Base-by-base conservation (phyloP, 345 rosid genomes). In the Euphorbia tirucalli region DNA sequence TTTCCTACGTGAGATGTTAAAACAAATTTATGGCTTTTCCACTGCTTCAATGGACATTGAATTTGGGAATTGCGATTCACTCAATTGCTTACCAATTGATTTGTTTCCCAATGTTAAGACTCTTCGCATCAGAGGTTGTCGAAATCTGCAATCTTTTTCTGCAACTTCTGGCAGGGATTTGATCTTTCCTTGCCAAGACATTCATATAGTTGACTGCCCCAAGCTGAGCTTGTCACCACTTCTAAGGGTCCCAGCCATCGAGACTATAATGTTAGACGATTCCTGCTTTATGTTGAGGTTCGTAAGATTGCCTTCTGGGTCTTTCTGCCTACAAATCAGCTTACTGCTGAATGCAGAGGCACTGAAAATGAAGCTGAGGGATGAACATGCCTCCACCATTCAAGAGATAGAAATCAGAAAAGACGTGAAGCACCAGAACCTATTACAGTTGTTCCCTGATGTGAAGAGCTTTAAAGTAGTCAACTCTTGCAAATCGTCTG, bases 31-130 rank as follows among this genome's bases (percentile, higher is more conserved):
- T 14, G 6, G 55, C 11, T 16, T 30, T 43, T 66, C 41, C 18
- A 7, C 49, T 59, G 11, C 49, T 59, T 59, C 68, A 60, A 32
- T 59, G 28, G 60, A 52, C 13, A 30, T 75, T 63, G 32, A 21
- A 52, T 49, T 69, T 10, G 41, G 31, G 9, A 4, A 55, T 7
- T 63, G 28, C 32, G 22, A 13, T 50, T 37, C 65, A 7, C 27
- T 75, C 35, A 41, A 27, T 24, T 32, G 39, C 59, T 75, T 70
- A 21, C 70, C 57, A 11, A 13, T 74, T 11, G 60, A 61, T 30
- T 27, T 5, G 4, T 52, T 74, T 43, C 61, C 35, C 11, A 18
- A 39, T 7, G 22, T 52, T n/a, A 35, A 52, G 43, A 27, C 7
- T 21, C 37, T 74, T 21, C 11, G 28, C 4, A 44, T 74, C 48